Evolutionary conservation across 805 yeast genomes (phyloP).

Genomic region (Hyphopichia homilentoma): DNA sequence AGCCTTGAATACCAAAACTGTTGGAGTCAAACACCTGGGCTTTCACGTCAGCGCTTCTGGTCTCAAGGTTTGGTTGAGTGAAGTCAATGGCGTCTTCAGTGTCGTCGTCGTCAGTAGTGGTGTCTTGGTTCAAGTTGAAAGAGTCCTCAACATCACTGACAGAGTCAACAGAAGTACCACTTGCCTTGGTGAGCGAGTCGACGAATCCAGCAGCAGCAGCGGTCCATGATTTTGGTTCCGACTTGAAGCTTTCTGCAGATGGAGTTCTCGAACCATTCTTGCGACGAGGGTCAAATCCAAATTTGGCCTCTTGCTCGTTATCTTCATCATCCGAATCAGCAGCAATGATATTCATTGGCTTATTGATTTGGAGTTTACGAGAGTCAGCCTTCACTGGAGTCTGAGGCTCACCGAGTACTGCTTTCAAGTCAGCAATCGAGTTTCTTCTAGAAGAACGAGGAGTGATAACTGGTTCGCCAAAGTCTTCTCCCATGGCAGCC

Average conservation of each 20-base stretch:
- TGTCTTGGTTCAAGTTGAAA: neutral
- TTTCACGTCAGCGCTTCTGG: slow-evolving; percentile 2
- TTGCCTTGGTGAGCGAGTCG: neutral
- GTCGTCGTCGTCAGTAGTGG: neutral
- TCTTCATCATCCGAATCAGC: slow-evolving; percentile 17
- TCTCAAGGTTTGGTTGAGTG: slow-evolving; percentile 1
- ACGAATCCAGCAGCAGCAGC: too few relatives aligned
- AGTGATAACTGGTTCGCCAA: slow-evolving; percentile 18
- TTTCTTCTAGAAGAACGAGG: slow-evolving; percentile 24
- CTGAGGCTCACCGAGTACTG: too few relatives aligned
- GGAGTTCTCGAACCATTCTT: neutral
- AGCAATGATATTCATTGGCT: slow-evolving; percentile 6
- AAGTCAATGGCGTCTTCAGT: slow-evolving; percentile 2
- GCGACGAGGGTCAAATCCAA: slow-evolving; percentile 21
- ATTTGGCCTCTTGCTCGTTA: slow-evolving; percentile 7
- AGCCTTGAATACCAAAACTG: slow-evolving; percentile 26
- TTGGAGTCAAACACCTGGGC: slow-evolving; percentile 17
- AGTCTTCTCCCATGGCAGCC: slow-evolving; percentile 10
- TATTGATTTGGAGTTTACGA: slow-evolving; percentile 6
- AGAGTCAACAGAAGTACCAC: neutral
- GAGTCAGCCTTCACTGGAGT: slow-evolving; percentile 6
- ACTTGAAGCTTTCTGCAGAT: too few relatives aligned
- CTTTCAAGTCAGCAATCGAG: slow-evolving; percentile 2
- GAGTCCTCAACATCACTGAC: slow-evolving; percentile 2
- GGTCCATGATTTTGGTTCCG: too few relatives aligned